These are phyloP conservation scores for Chlorella ohadii DNA, from an alignment of 139 green algal genomes.

Conservation along the genomic window DNA sequence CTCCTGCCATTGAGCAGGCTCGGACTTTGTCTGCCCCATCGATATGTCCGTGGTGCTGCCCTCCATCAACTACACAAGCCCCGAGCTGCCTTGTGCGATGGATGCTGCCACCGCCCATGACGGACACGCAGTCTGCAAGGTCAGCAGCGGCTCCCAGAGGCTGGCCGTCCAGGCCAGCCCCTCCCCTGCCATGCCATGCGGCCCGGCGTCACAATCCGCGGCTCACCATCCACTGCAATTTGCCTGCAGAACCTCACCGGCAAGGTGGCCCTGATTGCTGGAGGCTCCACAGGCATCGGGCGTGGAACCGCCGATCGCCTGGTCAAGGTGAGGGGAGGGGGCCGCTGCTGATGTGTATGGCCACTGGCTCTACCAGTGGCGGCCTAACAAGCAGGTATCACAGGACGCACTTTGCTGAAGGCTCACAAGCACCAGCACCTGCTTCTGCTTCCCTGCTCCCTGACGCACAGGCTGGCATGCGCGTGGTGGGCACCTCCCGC, in stretches of 20 bases:
- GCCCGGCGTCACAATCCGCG: too few species aligned
- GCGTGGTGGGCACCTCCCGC: background rate
- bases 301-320: background rate
- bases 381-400: too few species aligned
- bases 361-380: too few species aligned
- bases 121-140: background rate
- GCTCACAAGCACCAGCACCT: too few species aligned
- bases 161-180: too few species aligned
- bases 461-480: too few species aligned
- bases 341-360: too few species aligned
- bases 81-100: background rate
- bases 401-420: too few species aligned
- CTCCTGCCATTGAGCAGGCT: too few species aligned
- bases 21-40: background rate
- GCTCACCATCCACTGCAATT: background rate
- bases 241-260: background rate
- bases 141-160: too few species aligned
- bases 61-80: background rate
- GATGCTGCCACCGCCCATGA: background rate
- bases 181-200: too few species aligned
- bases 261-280: constrained; percentile 25
- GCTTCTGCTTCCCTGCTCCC: too few species aligned
- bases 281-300: constrained; percentile 10
- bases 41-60: constrained; percentile 2
- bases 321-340: background rate